Evolutionary conservation across 2,329 filamentous ascomycete species (phyloP).

Genomic region (Eutypella sp.): DNA sequence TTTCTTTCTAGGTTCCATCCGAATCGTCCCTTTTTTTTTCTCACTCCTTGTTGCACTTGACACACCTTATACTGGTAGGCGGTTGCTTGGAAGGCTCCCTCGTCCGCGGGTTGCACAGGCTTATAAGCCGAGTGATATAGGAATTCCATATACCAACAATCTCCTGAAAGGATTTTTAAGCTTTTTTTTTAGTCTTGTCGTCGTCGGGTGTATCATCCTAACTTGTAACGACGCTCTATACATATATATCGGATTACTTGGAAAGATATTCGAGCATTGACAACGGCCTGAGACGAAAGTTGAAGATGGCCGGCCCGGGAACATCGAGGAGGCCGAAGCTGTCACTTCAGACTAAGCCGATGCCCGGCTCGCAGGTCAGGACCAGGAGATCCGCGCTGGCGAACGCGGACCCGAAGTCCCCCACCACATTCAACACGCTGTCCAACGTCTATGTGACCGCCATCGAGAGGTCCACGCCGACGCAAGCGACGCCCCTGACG

Average conservation of each 20-base stretch:
- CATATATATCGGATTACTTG: no score
- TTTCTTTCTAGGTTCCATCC: slow-evolving; percentile 12
- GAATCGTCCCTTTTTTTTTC: slow-evolving; percentile 4
- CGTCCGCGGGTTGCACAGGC: slow-evolving; percentile 15
- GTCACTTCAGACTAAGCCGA: slow-evolving; percentile 50
- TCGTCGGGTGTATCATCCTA: no score
- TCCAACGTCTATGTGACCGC: slow-evolving; percentile 61
- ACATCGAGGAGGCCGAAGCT: slow-evolving; percentile 49
- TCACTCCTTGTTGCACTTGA: slow-evolving; percentile 10
- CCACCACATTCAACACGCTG: slow-evolving; percentile 61
- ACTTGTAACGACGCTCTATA: no score
- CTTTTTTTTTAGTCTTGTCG: no score
- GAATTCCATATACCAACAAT: no score
- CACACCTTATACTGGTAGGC: slow-evolving; percentile 18
- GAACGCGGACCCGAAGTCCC: slow-evolving; percentile 51
- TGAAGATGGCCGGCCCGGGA: slow-evolving; percentile 31
- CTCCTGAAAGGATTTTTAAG: no score
- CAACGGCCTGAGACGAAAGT: no score
- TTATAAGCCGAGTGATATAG: slow-evolving; percentile 13
- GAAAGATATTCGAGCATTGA: no score
- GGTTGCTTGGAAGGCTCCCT: slow-evolving; percentile 17
- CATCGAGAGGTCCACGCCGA: slow-evolving; percentile 53
- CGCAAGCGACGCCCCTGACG: slow-evolving; percentile 42
- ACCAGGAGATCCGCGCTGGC: slow-evolving; percentile 36
- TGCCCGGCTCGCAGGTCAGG: slow-evolving; percentile 31